A percentile compares a stretch with the other conserved stretches of the same genome.
phyloP scores from a whole-genome alignment of 225 moss, liverwort and hornwort genomes.

The Bryoerythrophyllum caledonicum region DNA sequence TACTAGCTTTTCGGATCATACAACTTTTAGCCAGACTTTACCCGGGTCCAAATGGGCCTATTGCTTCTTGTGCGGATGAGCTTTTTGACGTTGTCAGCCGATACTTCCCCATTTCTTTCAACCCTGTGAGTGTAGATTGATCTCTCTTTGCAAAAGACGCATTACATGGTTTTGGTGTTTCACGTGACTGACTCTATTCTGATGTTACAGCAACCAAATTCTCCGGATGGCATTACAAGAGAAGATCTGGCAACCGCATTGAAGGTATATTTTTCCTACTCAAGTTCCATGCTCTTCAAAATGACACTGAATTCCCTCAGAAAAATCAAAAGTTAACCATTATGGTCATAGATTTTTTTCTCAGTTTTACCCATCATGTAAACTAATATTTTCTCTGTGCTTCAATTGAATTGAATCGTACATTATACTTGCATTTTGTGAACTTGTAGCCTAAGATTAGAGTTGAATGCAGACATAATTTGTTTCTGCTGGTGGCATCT shows the following conservation, averaged over 20 bases:
- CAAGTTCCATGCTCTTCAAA: not conserved
- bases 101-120: slow-evolving; percentile 85
- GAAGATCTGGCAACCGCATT: slow-evolving; percentile 69
- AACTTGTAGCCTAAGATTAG: not conserved
- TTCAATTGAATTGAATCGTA: not conserved
- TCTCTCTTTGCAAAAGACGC: no score
- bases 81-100: slow-evolving; percentile 72
- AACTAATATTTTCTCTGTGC: not conserved
- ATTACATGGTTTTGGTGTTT: not conserved
- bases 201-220: slow-evolving; percentile 54
- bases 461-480: not conserved
- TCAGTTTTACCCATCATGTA: not conserved
- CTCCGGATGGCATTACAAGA: slow-evolving; percentile 59
- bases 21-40: slow-evolving; percentile 56
- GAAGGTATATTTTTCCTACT: slow-evolving; percentile 44
- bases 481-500: slow-evolving; percentile 12
- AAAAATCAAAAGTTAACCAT: slow-evolving; percentile 1
- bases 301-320: not conserved
- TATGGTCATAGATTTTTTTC: slow-evolving; percentile 5
- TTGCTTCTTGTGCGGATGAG: slow-evolving; percentile 60
- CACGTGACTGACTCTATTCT: slow-evolving; percentile 9
- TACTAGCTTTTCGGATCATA: slow-evolving; percentile 69
- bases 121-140: slow-evolving; percentile 49
- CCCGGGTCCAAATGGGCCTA: slow-evolving; percentile 62
- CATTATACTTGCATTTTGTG: not conserved